Evolutionary conservation across 1,284 basidiomycete genomes (phyloP).

Genomic region (Cutaneotrichosporon spelunceum): DNA sequence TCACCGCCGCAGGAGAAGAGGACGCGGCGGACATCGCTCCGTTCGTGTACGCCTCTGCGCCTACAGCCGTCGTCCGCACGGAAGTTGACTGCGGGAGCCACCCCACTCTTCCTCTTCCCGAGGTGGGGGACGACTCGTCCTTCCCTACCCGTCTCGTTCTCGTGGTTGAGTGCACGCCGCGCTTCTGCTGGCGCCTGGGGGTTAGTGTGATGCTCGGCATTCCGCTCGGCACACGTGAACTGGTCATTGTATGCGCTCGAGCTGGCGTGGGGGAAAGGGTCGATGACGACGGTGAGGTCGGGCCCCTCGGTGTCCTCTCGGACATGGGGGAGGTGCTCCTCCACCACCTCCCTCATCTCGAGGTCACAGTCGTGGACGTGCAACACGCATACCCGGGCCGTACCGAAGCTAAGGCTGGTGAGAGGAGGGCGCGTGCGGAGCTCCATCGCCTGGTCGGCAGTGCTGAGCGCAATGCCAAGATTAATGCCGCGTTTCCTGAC

Average conservation of each 20-base stretch:
- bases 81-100: slow-evolving; percentile 1
- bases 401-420: neutral
- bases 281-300: neutral
- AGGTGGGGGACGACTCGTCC: neutral
- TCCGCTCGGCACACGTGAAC: neutral
- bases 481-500: neutral
- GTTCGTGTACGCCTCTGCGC: neutral
- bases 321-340: slow-evolving; percentile 5
- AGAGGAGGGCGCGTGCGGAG: neutral
- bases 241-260: neutral
- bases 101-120: neutral
- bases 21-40: neutral
- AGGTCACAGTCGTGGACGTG: neutral
- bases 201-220: slow-evolving; percentile 1
- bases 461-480: slow-evolving; percentile 3
- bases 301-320: neutral
- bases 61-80: neutral
- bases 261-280: neutral
- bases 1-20: neutral
- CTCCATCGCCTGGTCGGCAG: neutral
- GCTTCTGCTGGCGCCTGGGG: neutral
- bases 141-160: neutral
- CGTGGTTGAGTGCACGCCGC: neutral
- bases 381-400: neutral
- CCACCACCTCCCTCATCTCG: neutral